A percentile compares a stretch with the other conserved stretches of the same genome.
phyloP scores from a whole-genome alignment of 1,139 yeast genomes.

The Hemisphaericaspora subhashii region DNA sequence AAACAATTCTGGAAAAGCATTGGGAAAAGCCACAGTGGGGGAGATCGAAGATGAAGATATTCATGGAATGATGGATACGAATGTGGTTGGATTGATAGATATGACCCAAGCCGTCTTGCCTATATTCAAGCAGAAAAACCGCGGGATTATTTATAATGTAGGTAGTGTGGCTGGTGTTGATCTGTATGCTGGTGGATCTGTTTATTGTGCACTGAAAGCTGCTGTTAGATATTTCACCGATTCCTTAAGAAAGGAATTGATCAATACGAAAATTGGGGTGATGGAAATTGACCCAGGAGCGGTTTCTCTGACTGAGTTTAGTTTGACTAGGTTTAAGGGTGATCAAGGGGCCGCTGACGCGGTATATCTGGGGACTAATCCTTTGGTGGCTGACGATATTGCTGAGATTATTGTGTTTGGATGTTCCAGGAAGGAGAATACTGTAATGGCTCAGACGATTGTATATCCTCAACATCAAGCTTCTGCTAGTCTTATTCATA shows the following conservation, averaged over 20 bases:
- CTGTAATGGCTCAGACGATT: constrained; percentile 52
- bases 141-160: constrained; percentile 49
- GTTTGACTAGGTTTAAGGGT: constrained; percentile 47
- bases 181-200: constrained; percentile 51
- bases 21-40: constrained; percentile 68
- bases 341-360: constrained; percentile 41
- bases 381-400: constrained; percentile 48
- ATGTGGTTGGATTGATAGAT: constrained; percentile 69
- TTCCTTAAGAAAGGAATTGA: constrained; percentile 47
- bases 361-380: constrained; percentile 48
- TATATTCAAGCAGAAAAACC: constrained; percentile 53
- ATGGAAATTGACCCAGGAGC: constrained; percentile 54
- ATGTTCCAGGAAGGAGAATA: constrained; percentile 47
- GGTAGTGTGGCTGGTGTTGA: constrained; percentile 56
- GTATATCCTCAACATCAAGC: constrained; percentile 54
- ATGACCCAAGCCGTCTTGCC: constrained; percentile 69
- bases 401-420: constrained; percentile 52
- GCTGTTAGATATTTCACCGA: constrained; percentile 49
- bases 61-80: constrained; percentile 66
- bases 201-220: constrained; percentile 53
- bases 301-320: constrained; percentile 50
- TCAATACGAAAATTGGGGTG: constrained; percentile 47
- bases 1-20: constrained; percentile 83
- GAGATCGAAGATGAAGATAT: constrained; percentile 53
- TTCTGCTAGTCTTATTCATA: constrained; percentile 55